Conservation (phyloP, 1,284 basidiomycete species). For the Coniferiporia sulphurascens region DNA sequence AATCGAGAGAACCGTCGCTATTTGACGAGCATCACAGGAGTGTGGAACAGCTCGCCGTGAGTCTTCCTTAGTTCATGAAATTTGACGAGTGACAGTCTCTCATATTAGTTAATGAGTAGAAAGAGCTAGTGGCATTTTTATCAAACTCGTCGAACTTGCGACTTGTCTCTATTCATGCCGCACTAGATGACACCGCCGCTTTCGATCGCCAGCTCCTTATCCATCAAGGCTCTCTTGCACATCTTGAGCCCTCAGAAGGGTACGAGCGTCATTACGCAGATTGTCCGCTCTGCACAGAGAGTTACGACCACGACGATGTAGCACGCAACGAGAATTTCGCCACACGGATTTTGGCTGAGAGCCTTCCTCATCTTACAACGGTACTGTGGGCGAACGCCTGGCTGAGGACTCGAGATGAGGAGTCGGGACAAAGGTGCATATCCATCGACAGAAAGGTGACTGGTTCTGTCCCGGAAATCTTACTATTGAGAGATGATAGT, state of each 20-base stretch:
- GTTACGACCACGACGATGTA: conserved; percentile 7
- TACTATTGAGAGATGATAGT: conserved; percentile 4
- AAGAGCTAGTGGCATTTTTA: background rate
- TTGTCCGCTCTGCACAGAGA: conserved; percentile 12
- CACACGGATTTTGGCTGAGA: conserved; percentile 1
- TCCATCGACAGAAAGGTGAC: background rate
- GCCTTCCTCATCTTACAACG: background rate
- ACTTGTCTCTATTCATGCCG: conserved; percentile 4
- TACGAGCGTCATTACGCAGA: conserved; percentile 8
- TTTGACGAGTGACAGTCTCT: background rate
- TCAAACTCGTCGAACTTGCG: background rate
- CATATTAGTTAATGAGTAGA: background rate
- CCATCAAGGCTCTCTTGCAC: conserved; percentile 4
- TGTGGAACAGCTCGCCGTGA: background rate
- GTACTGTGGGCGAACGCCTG: conserved; percentile 12
- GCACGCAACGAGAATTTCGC: background rate
- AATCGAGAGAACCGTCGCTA: background rate
- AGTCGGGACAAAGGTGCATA: conserved; percentile 3
- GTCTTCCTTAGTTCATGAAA: background rate
- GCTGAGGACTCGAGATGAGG: background rate
- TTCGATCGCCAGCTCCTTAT: background rate
- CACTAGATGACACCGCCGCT: background rate
- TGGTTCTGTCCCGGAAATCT: background rate
- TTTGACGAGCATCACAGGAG: background rate
- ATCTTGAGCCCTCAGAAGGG: conserved; percentile 13